Conservation (phyloP, 169 alveolate species). For the Plasmodium vivax region DNA sequence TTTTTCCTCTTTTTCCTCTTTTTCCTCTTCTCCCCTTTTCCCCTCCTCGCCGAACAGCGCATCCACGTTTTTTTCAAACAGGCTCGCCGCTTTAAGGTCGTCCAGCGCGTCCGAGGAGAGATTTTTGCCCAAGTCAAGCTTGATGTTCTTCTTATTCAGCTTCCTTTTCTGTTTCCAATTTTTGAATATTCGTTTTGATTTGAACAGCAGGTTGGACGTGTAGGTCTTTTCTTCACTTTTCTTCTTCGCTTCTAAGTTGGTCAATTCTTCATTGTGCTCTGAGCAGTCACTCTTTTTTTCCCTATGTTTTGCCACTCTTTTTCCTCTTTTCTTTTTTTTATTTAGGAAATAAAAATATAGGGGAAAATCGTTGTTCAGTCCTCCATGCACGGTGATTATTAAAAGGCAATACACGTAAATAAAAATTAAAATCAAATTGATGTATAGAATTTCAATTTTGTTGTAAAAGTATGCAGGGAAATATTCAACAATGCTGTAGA, state of each 20-base stretch:
- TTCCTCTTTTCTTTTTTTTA: slow-evolving; percentile 44
- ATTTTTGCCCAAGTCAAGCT: slow-evolving; percentile 21
- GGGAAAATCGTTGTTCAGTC: slow-evolving; percentile 59
- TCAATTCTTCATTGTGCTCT: slow-evolving; percentile 4
- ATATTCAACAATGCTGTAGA: slow-evolving; percentile 44
- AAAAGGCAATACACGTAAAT: slow-evolving; percentile 40
- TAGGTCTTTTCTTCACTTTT: slow-evolving; percentile 49
- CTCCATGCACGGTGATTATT: slow-evolving; percentile 60
- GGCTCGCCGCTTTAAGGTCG: neutral
- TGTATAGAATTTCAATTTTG: slow-evolving; percentile 29
- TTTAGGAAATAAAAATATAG: slow-evolving; percentile 60
- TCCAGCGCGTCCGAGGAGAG: slow-evolving; percentile 1
- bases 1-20: neutral
- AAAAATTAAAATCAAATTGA: slow-evolving; percentile 49
- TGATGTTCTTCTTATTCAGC: slow-evolving; percentile 28
- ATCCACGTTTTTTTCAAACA: slow-evolving; percentile 11
- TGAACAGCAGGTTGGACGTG: slow-evolving; percentile 52
- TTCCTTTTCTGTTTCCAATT: slow-evolving; percentile 64
- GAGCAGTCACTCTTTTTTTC: slow-evolving; percentile 14
- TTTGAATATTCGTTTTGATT: slow-evolving; percentile 29
- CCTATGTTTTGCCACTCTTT: neutral
- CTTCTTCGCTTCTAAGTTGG: slow-evolving; percentile 5
- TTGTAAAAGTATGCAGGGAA: slow-evolving; percentile 53
- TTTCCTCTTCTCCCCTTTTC: neutral
- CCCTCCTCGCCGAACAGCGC: neutral